phyloP scores from a whole-genome alignment of 768 basidiomycete genomes.

The Amanita thiersii region DNA sequence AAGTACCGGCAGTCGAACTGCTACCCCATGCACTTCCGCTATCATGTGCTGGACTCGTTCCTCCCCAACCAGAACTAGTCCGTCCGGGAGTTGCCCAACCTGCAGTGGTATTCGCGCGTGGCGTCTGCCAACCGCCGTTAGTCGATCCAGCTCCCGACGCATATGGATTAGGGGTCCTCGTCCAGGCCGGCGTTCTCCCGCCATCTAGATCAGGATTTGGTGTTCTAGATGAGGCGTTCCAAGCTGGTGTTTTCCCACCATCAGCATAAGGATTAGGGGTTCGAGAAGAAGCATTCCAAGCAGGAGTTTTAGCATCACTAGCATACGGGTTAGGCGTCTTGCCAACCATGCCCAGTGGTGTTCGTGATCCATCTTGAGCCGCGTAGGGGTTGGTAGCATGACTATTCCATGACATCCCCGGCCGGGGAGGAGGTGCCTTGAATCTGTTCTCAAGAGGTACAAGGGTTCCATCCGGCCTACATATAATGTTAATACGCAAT shows the following conservation, averaged over 20 bases:
- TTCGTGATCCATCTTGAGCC: constrained; percentile 22
- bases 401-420: constrained; percentile 16
- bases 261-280: constrained; percentile 68
- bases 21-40: constrained; percentile 17
- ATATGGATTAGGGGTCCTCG: constrained; percentile 70
- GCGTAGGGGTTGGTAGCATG: constrained; percentile 30
- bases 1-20: constrained; percentile 17
- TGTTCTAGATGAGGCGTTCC: constrained; percentile 56
- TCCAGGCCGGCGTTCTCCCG: constrained; percentile 65
- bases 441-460: constrained; percentile 33
- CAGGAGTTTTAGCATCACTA: constrained; percentile 47
- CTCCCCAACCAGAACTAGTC: constrained; percentile 20
- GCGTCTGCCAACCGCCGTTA: constrained; percentile 16
- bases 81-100: constrained; percentile 8
- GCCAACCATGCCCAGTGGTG: constrained; percentile 23
- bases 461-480: constrained; percentile 51
- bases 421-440: constrained; percentile 16
- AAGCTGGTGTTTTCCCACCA: constrained; percentile 55
- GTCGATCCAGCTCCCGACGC: constrained; percentile 36
- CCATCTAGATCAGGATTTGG: constrained; percentile 61
- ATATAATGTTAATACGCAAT: constrained; percentile 7
- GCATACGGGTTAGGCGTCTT: constrained; percentile 69
- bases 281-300: constrained; percentile 46
- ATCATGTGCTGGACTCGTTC: constrained; percentile 42
- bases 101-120: constrained; percentile 4